These are phyloP conservation scores for Phytophthora pinifolia DNA, from an alignment of 352 stramenopile genomes.

Conservation along the genomic window DNA sequence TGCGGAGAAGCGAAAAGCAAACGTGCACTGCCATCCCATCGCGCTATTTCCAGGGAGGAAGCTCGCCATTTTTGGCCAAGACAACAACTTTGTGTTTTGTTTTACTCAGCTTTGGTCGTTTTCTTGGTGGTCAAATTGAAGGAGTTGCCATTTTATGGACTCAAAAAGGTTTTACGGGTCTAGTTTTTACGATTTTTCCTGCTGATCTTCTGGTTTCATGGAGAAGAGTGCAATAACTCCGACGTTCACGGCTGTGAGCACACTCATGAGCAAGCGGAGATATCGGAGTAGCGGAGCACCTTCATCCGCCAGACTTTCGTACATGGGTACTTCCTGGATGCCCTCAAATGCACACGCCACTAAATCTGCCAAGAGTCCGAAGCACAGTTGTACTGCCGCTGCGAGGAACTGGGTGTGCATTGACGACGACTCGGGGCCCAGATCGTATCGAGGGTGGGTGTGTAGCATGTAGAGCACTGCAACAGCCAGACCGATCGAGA, in stretches of 20 bases:
- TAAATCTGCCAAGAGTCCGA: slow-evolving; percentile 34
- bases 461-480: slow-evolving; percentile 22
- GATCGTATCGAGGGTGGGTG: slow-evolving; percentile 30
- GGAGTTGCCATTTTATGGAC: no score
- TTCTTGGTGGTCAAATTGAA: no score
- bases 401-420: slow-evolving; percentile 10
- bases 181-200: no score
- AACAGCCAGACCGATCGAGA: slow-evolving; percentile 37
- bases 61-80: no score
- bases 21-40: not conserved
- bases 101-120: no score
- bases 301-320: slow-evolving; percentile 35
- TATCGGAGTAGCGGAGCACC: slow-evolving; percentile 21
- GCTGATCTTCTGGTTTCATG: not conserved
- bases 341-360: slow-evolving; percentile 37
- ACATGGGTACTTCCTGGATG: slow-evolving; percentile 41
- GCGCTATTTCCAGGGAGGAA: not conserved
- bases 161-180: no score
- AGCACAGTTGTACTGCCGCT: slow-evolving; percentile 6
- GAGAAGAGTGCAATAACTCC: slow-evolving; percentile 22
- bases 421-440: slow-evolving; percentile 6
- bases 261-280: slow-evolving; percentile 27
- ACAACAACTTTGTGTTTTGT: no score
- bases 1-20: no score
- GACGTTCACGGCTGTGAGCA: slow-evolving; percentile 32